Evolutionary conservation across 2,329 filamentous ascomycete species (phyloP), one percentile per base, ranked within the genome.

Genomic region (Madurella fahalii): DNA sequence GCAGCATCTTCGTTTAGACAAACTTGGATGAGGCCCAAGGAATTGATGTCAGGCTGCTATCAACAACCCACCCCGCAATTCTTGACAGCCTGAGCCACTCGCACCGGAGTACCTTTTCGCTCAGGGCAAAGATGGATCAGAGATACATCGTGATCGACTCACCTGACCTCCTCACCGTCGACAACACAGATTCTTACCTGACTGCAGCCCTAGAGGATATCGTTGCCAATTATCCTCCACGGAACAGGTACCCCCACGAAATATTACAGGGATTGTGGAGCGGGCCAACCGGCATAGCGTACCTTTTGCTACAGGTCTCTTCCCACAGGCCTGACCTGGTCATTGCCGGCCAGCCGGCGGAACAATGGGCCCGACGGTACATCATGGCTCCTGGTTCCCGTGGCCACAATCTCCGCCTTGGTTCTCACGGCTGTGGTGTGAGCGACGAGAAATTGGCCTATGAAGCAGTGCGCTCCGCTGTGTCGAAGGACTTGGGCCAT

Each of bases 281-380:
- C 2, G 81, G 80, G 1, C 80, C 79, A 15, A 82, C 79, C 2
- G 77, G 78, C 13, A 68, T 82, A n/a, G 77, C 79, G 4, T 80
- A 80, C 57, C 70, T 84, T 9, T 80, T 84, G 65, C 74, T 79
- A 18, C 70, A 71, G 9, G 68, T 82, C 2, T 78, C 76, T 5
- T 64, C 65, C 2, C 57, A 66, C 2, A 71, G 77, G 20, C 77
- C 79, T 0, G 64, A 74, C 39, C 58, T 81, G 1, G 59, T 66
- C 9, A 68, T 82, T 53, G 66, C 69, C 32, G 71, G 71, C 1
- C 72, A 77, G 54, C 64, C 68, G 1, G 65, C 77, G 2, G 53
- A 66, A 1, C 69, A 75, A 50, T 82, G 78, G 77, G 74, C 78
- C 0, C 59, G 69, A 53, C 67, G 65, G 25, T 83, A 83, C 59